Evolutionary conservation across 2,329 filamentous ascomycete species (phyloP).

Genomic region (Akanthomyces dipterigenus): DNA sequence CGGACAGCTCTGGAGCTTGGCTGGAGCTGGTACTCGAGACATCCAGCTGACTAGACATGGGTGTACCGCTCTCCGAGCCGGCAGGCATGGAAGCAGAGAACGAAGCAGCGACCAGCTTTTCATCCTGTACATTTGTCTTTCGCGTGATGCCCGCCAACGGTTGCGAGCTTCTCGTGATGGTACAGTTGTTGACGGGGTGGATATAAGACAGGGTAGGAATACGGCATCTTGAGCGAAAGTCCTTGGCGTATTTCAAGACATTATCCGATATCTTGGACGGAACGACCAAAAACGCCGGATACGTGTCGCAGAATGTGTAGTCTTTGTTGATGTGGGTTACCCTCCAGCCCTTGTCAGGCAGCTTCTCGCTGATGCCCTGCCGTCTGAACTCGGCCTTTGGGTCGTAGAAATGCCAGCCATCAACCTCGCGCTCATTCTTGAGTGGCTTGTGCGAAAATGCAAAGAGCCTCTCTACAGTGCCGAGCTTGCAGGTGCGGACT

Average conservation of each 20-base stretch:
- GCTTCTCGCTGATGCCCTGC: conserved; percentile 79
- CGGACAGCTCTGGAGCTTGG: conserved; percentile 45
- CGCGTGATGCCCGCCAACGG: conserved; percentile 79
- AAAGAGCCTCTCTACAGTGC: conserved; percentile 80
- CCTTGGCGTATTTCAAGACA: conserved; percentile 84
- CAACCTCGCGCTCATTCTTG: conserved; percentile 63
- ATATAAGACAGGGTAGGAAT: conserved; percentile 89
- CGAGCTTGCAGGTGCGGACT: conserved; percentile 70
- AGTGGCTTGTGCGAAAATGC: conserved; percentile 80
- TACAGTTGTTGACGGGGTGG: conserved; percentile 95
- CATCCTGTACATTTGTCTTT: conserved; percentile 91
- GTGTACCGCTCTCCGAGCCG: conserved; percentile 28
- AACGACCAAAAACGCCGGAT: conserved; percentile 78
- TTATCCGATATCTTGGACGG: conserved; percentile 93
- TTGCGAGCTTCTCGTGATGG: conserved; percentile 91
- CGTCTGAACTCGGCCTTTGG: conserved; percentile 77
- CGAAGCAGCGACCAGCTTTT: conserved; percentile 86
- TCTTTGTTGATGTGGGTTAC: conserved; percentile 85
- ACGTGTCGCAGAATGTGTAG: conserved; percentile 87
- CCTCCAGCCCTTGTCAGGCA: conserved; percentile 75
- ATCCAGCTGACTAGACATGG: conserved; percentile 43
- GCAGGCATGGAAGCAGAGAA: conserved; percentile 48
- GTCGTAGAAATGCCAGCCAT: conserved; percentile 83
- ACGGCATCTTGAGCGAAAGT: conserved; percentile 80
- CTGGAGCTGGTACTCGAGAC: conserved; percentile 28